These are phyloP conservation scores for Leccinum subfulvum DNA, from an alignment of 1,284 basidiomycete genomes.

Conservation along the genomic window DNA sequence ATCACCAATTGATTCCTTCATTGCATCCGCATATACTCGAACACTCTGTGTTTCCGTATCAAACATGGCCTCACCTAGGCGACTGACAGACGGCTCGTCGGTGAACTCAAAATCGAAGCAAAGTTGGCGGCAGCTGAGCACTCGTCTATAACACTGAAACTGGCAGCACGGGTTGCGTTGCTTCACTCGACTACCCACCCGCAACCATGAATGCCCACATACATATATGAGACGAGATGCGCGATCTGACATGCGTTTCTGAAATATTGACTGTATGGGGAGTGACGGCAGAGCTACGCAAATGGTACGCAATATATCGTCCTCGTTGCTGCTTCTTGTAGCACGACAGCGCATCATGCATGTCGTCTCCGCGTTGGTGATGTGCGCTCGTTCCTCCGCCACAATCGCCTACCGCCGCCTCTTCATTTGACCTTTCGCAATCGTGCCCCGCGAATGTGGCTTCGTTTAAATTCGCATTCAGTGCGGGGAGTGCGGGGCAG, in stretches of 20 bases:
- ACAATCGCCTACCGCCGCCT: background rate
- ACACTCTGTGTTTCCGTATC: too few relatives aligned
- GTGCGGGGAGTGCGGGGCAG: background rate
- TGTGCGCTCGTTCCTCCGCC: background rate
- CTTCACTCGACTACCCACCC: constrained; percentile 3
- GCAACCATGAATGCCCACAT: background rate
- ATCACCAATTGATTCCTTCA: too few relatives aligned
- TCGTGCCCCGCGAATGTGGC: background rate
- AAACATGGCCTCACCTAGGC: constrained; percentile 7
- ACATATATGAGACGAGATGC: too few relatives aligned
- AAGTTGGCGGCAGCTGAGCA: constrained; percentile 6
- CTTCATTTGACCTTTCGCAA: background rate
- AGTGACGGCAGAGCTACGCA: constrained; percentile 14
- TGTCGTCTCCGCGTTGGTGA: background rate
- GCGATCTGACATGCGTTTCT: constrained; percentile 27
- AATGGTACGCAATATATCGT: constrained; percentile 11
- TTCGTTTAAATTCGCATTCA: background rate
- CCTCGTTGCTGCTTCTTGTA: constrained; percentile 23
- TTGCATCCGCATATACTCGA: too few relatives aligned
- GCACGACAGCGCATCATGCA: constrained; percentile 31
- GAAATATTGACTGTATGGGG: constrained; percentile 32
- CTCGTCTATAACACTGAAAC: background rate
- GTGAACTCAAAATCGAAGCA: constrained; percentile 27
- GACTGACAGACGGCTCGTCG: constrained; percentile 22
- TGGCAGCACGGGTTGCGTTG: background rate